Percentiles rank a stretch among this genome's conserved stretches.
These are phyloP conservation scores for Kandelia obovata DNA, from an alignment of 345 rosid genomes.

Conservation along the genomic window DNA sequence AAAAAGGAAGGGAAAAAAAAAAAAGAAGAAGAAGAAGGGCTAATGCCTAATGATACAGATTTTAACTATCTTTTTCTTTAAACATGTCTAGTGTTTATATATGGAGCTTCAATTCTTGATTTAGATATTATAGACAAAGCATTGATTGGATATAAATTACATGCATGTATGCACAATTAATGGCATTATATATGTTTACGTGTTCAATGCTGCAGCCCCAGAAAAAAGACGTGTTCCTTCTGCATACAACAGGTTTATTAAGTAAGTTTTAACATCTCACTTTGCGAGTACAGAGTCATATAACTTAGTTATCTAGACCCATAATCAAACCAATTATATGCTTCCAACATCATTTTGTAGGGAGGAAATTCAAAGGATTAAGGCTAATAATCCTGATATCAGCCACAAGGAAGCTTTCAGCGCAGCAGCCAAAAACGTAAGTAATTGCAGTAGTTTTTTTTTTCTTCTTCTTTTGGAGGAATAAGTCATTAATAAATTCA, in stretches of 20 bases:
- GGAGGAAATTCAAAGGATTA: conserved; percentile 93
- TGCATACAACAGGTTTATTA: conserved; percentile 87
- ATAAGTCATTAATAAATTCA: not conserved
- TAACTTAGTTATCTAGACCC: too few relatives aligned
- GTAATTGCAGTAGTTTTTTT: conserved; percentile 6
- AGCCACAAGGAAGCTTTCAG: conserved; percentile 94
- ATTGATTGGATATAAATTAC: too few relatives aligned
- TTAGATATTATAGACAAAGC: too few relatives aligned
- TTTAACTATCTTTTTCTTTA: too few relatives aligned
- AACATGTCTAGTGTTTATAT: too few relatives aligned
- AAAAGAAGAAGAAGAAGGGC: too few relatives aligned
- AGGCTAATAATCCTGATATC: conserved; percentile 82
- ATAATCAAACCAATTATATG: not conserved
- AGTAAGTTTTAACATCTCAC: conserved; percentile 40
- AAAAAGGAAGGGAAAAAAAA: too few relatives aligned
- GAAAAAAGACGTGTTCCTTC: conserved; percentile 94
- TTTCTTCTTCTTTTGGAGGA: not conserved
- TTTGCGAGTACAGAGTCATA: not conserved
- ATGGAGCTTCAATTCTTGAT: too few relatives aligned
- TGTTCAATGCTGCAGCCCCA: conserved; percentile 50
- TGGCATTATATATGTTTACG: too few relatives aligned
- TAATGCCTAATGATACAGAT: too few relatives aligned
- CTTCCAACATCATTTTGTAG: conserved; percentile 27
- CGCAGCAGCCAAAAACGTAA: conserved; percentile 93
- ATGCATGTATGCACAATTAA: too few relatives aligned